Evolutionary conservation across 73 alveolate genomes (phyloP), one percentile per base, ranked within the genome.

Genomic region (Paramecium sonneborni): DNA sequence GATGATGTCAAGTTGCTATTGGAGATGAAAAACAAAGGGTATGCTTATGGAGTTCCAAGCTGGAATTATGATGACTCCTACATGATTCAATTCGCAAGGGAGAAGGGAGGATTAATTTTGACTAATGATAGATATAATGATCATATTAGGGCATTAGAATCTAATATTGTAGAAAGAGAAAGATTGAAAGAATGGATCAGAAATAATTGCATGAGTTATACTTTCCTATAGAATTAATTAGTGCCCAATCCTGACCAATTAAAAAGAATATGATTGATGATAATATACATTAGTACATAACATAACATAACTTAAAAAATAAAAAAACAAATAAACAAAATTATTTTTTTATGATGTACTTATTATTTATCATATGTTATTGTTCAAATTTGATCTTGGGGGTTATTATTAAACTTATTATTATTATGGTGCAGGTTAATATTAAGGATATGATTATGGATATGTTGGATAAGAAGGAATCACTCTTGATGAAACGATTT

Each of bases 11-110:
- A 96, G 15, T 85, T 95, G 57, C 92, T 95, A 82, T 89, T 94
- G 52, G 94, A 95, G 10, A 44, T 95, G 35, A 92, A 93, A 28
- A 92, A 95, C 70, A 92, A 96, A 82, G 96, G 95, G 14, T 92
- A 91, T 57, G 96, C 95, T 58, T 92, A 94, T 55, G 95, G 96
- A 70, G 94, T 96, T 3, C 99, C 98, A 12, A 98, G 98, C 43
- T 95, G 94, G 88, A 98, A 94, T 72, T 97, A 96, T 94, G 99
- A 97, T 94, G 99, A 97, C 86, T 96, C 98, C 56, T 97, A 95
- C 85, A 93, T 97, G 94, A 96, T 97, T 76, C 95, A 96, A 86
- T 96, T 96, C 94, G 98, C 98, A 18, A 96, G 97, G 92, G 94
- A 91, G 37, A 95, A 93, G 68, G 94, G 95, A 72, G 98, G 98